Conservation (phyloP, 2,329 filamentous ascomycete species). For the Trichoderma sp. region DNA sequence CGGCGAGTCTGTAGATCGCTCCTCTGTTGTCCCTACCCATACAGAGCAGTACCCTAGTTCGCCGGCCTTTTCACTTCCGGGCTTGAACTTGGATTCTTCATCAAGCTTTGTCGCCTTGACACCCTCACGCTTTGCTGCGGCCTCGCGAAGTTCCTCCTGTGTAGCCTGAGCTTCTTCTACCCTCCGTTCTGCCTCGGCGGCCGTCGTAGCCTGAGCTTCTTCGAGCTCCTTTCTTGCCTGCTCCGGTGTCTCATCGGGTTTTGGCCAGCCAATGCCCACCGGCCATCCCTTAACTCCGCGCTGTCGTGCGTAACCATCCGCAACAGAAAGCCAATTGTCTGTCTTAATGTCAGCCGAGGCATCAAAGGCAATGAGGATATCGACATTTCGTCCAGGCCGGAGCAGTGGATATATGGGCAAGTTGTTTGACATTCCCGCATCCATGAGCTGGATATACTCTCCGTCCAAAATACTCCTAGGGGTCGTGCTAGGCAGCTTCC, state of each 20-base stretch:
- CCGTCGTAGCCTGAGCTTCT: constrained; percentile 58
- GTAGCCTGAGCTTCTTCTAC: constrained; percentile 58
- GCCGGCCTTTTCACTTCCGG: constrained; percentile 46
- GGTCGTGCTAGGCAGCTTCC: constrained; percentile 70
- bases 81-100: constrained; percentile 39
- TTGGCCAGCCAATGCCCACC: constrained; percentile 90
- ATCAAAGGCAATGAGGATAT: constrained; percentile 90
- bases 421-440: constrained; percentile 98
- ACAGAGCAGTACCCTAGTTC: constrained; percentile 89
- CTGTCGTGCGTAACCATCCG: constrained; percentile 88
- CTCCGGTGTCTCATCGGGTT: constrained; percentile 54
- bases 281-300: constrained; percentile 94
- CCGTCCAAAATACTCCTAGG: constrained; percentile 71
- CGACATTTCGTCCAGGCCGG: constrained; percentile 81
- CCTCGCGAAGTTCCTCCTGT: constrained; percentile 35
- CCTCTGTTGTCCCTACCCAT: constrained; percentile 85
- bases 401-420: constrained; percentile 93
- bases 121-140: constrained; percentile 28
- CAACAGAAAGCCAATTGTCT: constrained; percentile 94
- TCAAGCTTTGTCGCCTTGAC: constrained; percentile 26
- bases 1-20: constrained; percentile 58
- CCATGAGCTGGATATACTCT: constrained; percentile 81
- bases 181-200: constrained; percentile 61
- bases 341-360: constrained; percentile 89
- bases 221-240: constrained; percentile 65